These are phyloP conservation scores for Didymella keratinophila DNA, from an alignment of 2,329 filamentous ascomycete genomes.

Conservation along the genomic window DNA sequence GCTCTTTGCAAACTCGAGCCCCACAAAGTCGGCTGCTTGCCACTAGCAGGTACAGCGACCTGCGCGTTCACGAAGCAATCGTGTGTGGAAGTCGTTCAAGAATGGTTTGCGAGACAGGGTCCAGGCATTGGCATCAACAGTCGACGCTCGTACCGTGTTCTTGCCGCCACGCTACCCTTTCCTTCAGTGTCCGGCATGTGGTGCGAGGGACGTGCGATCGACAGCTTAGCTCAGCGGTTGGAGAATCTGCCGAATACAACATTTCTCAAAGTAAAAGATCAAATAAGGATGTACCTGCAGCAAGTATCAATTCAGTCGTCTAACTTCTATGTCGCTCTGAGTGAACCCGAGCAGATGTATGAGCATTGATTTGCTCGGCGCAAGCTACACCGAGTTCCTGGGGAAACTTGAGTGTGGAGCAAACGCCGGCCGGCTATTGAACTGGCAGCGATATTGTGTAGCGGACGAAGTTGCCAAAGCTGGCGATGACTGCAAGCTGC, in stretches of 20 bases:
- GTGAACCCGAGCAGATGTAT: conserved; percentile 15
- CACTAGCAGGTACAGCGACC: conserved; percentile 62
- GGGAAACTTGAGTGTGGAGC: conserved; percentile 19
- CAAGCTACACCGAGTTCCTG: conserved; percentile 11
- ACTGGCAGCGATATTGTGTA: conserved; percentile 7
- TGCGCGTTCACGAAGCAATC: not conserved
- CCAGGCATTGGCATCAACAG: not conserved
- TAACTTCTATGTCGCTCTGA: conserved; percentile 16
- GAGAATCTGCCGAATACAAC: conserved; percentile 5
- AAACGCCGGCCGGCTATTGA: conserved; percentile 40
- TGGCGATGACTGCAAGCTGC: conserved; percentile 12
- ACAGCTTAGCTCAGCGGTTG: conserved; percentile 1
- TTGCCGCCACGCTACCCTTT: conserved; percentile 13
- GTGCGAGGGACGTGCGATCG: conserved; percentile 12
- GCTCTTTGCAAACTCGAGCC: conserved; percentile 73
- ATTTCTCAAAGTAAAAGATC: too few species aligned
- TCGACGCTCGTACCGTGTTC: too few species aligned
- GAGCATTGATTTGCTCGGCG: conserved; percentile 14
- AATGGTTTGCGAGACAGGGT: not conserved
- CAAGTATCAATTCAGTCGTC: not conserved
- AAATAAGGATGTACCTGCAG: not conserved
- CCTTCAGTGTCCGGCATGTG: conserved; percentile 16
- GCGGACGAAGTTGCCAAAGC: conserved; percentile 33
- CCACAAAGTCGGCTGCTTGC: conserved; percentile 88
- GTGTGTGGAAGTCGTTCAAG: not conserved